These are phyloP conservation scores for Eucalyptus paniculata DNA, from an alignment of 345 rosid species.

Conservation along the genomic window DNA sequence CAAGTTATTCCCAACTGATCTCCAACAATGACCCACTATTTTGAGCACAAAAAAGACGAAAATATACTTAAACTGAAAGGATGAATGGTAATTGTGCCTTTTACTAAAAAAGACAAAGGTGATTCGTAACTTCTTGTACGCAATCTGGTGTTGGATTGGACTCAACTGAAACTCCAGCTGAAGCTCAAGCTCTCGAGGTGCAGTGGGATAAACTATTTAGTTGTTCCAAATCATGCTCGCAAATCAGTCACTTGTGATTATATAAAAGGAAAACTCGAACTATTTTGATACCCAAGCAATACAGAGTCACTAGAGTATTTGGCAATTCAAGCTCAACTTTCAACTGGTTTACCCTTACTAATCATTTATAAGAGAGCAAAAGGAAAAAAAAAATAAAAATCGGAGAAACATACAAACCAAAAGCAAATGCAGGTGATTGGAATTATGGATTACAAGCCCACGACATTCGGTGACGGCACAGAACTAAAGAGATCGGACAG, in stretches of 20 bases:
- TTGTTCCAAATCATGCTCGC: not conserved
- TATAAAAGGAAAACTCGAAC: not conserved
- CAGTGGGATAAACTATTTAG: not conserved
- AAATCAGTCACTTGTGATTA: not conserved
- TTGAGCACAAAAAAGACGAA: not conserved
- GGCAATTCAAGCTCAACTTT: not conserved
- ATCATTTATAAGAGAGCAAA: not conserved
- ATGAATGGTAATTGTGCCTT: not conserved
- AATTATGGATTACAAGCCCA: not conserved
- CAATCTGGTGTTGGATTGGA: not conserved
- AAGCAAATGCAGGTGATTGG: not conserved
- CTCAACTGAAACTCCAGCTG: not conserved
- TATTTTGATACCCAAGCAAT: not conserved
- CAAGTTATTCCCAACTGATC: not conserved
- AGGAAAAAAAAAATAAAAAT: not conserved
- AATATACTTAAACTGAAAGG: not conserved
- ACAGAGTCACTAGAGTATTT: not conserved
- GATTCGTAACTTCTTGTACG: not conserved
- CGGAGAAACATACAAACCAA: not conserved
- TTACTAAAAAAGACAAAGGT: not conserved
- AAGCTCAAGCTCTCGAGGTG: not conserved
- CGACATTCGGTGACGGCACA: not conserved
- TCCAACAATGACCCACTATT: not conserved
- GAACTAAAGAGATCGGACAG: not conserved
- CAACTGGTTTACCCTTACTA: not conserved